A percentile compares a stretch with the other conserved stretches of the same genome.
These are phyloP conservation scores for Ambrosia artemisiifolia DNA, from an alignment of 129 eudicot species.

Conservation along the genomic window DNA sequence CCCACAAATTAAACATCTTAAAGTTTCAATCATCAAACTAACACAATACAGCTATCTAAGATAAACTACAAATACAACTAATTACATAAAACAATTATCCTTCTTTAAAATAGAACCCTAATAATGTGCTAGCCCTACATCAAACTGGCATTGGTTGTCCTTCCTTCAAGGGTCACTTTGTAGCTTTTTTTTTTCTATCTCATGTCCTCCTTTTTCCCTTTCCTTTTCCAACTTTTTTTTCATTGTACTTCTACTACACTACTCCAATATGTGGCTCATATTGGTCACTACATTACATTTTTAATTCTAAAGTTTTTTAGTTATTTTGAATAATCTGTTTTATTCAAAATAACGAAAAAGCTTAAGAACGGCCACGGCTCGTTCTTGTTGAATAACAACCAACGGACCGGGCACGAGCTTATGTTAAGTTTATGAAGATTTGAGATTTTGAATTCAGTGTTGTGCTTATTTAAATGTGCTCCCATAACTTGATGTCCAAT, in stretches of 20 bases:
- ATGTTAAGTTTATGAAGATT: neutral
- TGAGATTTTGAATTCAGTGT: neutral
- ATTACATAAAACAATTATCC: slow-evolving; percentile 14
- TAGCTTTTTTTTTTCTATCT: slow-evolving; percentile 29
- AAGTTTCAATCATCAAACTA: slow-evolving; percentile 25
- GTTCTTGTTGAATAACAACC: neutral
- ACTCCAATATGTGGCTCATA: slow-evolving; percentile 38
- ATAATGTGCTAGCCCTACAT: slow-evolving; percentile 42
- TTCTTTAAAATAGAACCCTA: slow-evolving; percentile 33
- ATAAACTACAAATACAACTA: slow-evolving; percentile 27
- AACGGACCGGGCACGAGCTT: neutral
- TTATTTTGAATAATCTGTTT: slow-evolving; percentile 21
- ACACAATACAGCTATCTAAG: slow-evolving; percentile 23
- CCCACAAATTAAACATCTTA: neutral
- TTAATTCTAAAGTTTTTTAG: slow-evolving; percentile 28
- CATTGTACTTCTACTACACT: slow-evolving; percentile 37
- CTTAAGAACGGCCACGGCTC: slow-evolving; percentile 4
- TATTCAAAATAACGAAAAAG: slow-evolving; percentile 38
- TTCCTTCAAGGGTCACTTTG: slow-evolving; percentile 34
- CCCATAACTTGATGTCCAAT: slow-evolving; percentile 83
- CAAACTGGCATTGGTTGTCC: slow-evolving; percentile 52
- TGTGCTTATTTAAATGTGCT: slow-evolving; percentile 55
- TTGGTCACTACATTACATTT: slow-evolving; percentile 9
- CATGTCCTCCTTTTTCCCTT: slow-evolving; percentile 20
- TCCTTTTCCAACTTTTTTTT: slow-evolving; percentile 29